Conservation (phyloP, 768 basidiomycete species). For the Xerocomus spinulosus region DNA sequence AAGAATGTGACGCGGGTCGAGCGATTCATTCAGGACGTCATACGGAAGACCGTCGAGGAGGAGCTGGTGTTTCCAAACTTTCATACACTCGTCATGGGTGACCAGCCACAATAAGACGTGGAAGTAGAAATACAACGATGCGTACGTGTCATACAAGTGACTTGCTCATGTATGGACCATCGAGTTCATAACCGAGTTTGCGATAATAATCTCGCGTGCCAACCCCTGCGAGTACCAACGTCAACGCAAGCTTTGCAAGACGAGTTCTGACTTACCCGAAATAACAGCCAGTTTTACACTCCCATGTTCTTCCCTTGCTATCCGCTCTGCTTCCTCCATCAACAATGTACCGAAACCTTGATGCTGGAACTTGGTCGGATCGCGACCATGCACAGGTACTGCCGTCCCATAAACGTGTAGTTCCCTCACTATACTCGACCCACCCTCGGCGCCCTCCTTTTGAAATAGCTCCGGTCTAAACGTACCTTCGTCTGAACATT, state of each 20-base stretch:
- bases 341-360: conserved; percentile 94
- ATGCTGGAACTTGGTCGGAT: conserved; percentile 98
- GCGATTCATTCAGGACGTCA: conserved; percentile 91
- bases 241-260: background rate
- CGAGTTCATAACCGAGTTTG: conserved; percentile 87
- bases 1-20: conserved; percentile 96
- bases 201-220: conserved; percentile 97
- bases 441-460: conserved; percentile 64
- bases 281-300: conserved; percentile 97
- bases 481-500: conserved; percentile 95
- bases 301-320: conserved; percentile 95
- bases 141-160: conserved; percentile 41
- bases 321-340: conserved; percentile 99
- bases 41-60: conserved; percentile 92
- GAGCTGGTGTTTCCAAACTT: conserved; percentile 97
- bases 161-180: conserved; percentile 99
- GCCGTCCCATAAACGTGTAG: conserved; percentile 98
- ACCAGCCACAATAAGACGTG: conserved; percentile 20
- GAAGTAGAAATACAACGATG: conserved; percentile 6
- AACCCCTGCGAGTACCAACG: conserved; percentile 53
- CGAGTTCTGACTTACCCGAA: conserved; percentile 56
- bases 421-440: conserved; percentile 91
- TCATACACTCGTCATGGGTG: conserved; percentile 66
- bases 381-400: conserved; percentile 93
- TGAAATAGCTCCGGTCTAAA: conserved; percentile 88